These are phyloP conservation scores for Aspergillus persii DNA, from an alignment of 2,329 filamentous ascomycete species.

Conservation along the genomic window DNA sequence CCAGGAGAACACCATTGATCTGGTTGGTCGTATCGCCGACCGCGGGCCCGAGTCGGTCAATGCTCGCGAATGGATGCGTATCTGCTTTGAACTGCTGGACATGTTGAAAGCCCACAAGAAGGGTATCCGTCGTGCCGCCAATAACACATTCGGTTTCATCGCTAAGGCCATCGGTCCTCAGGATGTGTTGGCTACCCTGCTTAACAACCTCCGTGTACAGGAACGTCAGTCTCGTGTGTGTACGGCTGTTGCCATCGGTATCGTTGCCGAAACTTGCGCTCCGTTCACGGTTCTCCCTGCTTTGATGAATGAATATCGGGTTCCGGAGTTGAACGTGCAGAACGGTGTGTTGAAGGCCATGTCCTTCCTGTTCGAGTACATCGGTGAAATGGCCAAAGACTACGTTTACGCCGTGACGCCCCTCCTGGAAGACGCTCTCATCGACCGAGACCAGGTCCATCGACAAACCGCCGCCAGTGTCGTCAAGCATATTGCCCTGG, in stretches of 20 bases:
- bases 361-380: conserved; percentile 98
- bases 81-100: conserved; percentile 97
- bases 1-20: conserved; percentile 97
- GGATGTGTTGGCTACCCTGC: conserved; percentile 89
- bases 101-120: conserved; percentile 99
- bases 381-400: conserved; percentile 99
- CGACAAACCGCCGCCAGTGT: conserved; percentile 94
- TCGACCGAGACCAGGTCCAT: conserved; percentile 97
- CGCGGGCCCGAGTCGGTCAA: conserved; percentile 95
- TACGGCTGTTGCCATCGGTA: conserved; percentile 96
- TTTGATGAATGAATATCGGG: conserved; percentile 98
- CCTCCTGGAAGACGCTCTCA: conserved; percentile 91
- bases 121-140: conserved; percentile 94
- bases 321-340: conserved; percentile 97
- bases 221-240: conserved; percentile 98
- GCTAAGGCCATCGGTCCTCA: conserved; percentile 98
- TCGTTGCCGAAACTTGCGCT: conserved; percentile 96
- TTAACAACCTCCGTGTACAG: conserved; percentile 95
- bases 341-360: conserved; percentile 97
- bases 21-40: conserved; percentile 96
- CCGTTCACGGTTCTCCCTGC: conserved; percentile 98
- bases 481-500: conserved; percentile 95
- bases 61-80: conserved; percentile 98
- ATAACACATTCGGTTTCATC: conserved; percentile 99
- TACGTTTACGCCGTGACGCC: conserved; percentile 98